Evolutionary conservation across 148 eudicot genomes (phyloP), one percentile per base, ranked within the genome.

Genomic region (Rhododendron vialii): DNA sequence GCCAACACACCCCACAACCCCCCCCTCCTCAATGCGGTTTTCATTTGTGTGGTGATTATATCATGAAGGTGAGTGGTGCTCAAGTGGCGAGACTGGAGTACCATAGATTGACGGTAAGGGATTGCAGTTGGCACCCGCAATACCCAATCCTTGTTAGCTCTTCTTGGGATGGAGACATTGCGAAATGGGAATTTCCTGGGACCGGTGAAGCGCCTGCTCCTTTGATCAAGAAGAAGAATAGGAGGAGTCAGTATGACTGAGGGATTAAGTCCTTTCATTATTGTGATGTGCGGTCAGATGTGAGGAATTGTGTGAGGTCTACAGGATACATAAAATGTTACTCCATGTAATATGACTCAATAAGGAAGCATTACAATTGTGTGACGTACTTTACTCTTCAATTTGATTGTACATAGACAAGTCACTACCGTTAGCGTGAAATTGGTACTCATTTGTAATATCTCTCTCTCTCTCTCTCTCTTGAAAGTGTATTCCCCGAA

Each of bases 101-200:
- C 86, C 98, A 95, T 86, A 89, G 88, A 45, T 87, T 90, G 5
- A 88, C 93, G 0, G 95, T 94, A 38, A 91, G 98, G 85, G 98
- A 95, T 80, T 92, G 96, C 71, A 90, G 91, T 82, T 95, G 98
- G 98, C 98, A 95, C 87, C 98, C 98, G 5, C 77, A 24, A 85
- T 88, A 89, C 88, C 96, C 98, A 36, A 92, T 83, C 91, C 57
- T 95, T 0, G 88, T 93, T 24, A 95, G 97, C 86, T 95, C 98
- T n/a, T 91, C 97, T 12, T 95, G 97, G 97, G 97, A 95, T 69
- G 97, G 97, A 18, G 71, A 67, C 76, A 78, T 95, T 6, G 88
- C 91, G 7, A 85, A 90, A 76, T 90, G 94, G 89, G 96, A 94
- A 75, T 92, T 92, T 81, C 92, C 91, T 7, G 97, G 90, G 43